Evolutionary conservation across 169 alveolate species (phyloP).

Genomic region (Cryptosporidium sp.): DNA sequence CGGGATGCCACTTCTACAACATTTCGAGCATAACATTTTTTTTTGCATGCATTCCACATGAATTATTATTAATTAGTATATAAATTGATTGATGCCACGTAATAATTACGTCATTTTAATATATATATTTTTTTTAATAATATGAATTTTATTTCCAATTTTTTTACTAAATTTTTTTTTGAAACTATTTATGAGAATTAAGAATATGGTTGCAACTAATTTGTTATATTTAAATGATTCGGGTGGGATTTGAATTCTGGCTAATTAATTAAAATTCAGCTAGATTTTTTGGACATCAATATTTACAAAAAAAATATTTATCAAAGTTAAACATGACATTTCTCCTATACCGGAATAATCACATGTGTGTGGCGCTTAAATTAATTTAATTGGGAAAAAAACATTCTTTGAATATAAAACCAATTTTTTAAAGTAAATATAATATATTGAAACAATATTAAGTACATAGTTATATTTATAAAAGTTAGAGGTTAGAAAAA

Average conservation of each 20-base stretch:
- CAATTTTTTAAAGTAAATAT: neutral
- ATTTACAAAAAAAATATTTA: neutral
- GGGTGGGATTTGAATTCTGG: neutral
- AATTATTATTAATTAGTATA: neutral
- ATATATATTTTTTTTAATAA: neutral
- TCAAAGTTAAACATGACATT: neutral
- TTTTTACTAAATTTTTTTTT: no score
- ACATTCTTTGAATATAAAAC: no score
- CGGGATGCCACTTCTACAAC: neutral
- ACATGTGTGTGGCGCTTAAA: constrained; percentile 8
- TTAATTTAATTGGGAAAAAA: no score
- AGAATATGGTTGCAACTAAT: neutral
- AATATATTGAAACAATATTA: neutral
- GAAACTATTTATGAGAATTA: no score
- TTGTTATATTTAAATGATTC: no score
- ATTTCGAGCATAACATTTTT: neutral
- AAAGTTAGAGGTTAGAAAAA: neutral
- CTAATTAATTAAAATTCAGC: no score
- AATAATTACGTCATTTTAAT: neutral
- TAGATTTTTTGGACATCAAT: neutral
- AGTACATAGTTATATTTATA: neutral
- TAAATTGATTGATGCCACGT: neutral
- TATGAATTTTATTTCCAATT: neutral
- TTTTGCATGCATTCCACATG: neutral
- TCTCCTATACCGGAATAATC: neutral